phyloP scores from a whole-genome alignment of 495 filamentous ascomycete species.

The Penicillium ochrochloron region DNA sequence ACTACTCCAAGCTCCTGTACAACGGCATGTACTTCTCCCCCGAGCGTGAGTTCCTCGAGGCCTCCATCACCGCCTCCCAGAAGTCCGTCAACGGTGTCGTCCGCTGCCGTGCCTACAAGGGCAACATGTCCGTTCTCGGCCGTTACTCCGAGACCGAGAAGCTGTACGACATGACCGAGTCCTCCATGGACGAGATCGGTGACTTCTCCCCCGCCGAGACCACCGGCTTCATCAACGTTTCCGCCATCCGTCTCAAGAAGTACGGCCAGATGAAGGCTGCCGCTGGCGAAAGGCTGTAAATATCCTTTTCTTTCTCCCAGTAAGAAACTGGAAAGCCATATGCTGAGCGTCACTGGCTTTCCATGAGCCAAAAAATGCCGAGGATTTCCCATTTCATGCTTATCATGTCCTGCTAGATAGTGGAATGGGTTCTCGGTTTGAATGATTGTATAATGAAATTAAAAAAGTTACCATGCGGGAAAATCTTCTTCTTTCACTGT shows the following conservation, averaged over 20 bases:
- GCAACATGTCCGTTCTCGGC: conserved; percentile 72
- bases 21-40: conserved; percentile 79
- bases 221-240: conserved; percentile 78
- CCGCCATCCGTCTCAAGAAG: conserved; percentile 90
- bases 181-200: conserved; percentile 85
- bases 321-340: conserved; percentile 20
- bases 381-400: conserved; percentile 13
- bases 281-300: conserved; percentile 54
- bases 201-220: conserved; percentile 77
- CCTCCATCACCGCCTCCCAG: conserved; percentile 71
- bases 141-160: conserved; percentile 78
- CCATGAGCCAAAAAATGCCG: conserved; percentile 12
- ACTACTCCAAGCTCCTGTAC: conserved; percentile 77
- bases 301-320: conserved; percentile 8
- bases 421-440: conserved; percentile 17
- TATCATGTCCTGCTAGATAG: conserved; percentile 21
- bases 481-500: not conserved
- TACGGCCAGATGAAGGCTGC: conserved; percentile 73
- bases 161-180: conserved; percentile 80
- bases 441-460: conserved; percentile 40
- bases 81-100: conserved; percentile 73
- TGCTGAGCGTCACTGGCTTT: conserved; percentile 35
- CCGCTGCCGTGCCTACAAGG: conserved; percentile 77
- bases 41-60: conserved; percentile 79
- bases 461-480: conserved; percentile 18